phyloP scores from a whole-genome alignment of 495 filamentous ascomycete species.

The Xylaria acuta region DNA sequence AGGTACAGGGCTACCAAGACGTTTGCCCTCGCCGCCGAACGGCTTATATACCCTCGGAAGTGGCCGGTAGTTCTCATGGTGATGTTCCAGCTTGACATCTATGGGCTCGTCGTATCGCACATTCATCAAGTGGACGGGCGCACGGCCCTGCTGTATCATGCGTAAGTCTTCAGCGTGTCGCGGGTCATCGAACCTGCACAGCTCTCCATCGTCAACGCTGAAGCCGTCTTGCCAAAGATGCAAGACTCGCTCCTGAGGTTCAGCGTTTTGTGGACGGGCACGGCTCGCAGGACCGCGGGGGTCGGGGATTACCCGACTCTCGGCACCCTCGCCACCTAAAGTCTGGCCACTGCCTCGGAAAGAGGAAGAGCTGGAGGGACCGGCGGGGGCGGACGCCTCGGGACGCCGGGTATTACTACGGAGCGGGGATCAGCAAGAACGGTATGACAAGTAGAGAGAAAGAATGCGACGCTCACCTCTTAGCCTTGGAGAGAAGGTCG shows the following conservation, averaged over 20 bases:
- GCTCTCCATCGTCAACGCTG: constrained; percentile 91
- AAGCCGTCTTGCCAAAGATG: constrained; percentile 96
- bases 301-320: constrained; percentile 73
- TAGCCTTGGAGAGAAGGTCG: constrained; percentile 84
- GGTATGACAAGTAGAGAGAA: neutral
- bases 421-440: constrained; percentile 20
- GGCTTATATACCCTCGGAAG: constrained; percentile 89
- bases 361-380: constrained; percentile 58
- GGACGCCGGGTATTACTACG: constrained; percentile 65
- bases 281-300: constrained; percentile 53
- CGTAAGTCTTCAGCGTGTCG: constrained; percentile 79
- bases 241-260: constrained; percentile 65
- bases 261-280: constrained; percentile 43
- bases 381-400: constrained; percentile 51
- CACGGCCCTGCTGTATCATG: constrained; percentile 85
- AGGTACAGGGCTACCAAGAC: constrained; percentile 91
- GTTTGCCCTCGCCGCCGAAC: constrained; percentile 80
- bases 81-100: constrained; percentile 86
- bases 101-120: constrained; percentile 84
- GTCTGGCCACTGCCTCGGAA: constrained; percentile 87
- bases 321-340: constrained; percentile 87
- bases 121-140: constrained; percentile 87
- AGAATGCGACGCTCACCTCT: constrained; percentile 55
- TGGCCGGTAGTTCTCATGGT: constrained; percentile 80
- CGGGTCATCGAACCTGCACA: constrained; percentile 88